phyloP scores from a whole-genome alignment of 2,329 filamentous ascomycete species.

The Fusarium anthophilum region DNA sequence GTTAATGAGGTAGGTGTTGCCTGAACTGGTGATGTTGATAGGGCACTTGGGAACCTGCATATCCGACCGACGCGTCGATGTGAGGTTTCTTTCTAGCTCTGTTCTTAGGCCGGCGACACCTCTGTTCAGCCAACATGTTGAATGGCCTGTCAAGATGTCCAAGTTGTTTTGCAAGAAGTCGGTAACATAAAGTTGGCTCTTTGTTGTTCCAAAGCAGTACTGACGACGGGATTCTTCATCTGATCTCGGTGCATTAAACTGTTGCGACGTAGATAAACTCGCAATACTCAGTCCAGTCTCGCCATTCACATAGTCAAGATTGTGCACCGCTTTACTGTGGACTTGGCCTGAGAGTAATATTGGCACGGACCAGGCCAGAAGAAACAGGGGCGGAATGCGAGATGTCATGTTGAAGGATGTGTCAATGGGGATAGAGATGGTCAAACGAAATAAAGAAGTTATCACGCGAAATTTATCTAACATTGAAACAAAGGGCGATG shows the following conservation, averaged over 20 bases:
- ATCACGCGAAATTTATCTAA: not conserved
- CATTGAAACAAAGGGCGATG: not conserved
- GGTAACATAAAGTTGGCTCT: not conserved
- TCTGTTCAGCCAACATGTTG: not conserved
- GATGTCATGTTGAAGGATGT: not conserved
- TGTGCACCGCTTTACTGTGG: too few species aligned
- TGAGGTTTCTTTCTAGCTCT: not conserved
- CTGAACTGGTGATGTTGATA: not conserved
- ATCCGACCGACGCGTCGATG: not conserved
- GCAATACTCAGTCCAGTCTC: not conserved
- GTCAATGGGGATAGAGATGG: fast-evolving
- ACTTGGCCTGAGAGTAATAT: not conserved
- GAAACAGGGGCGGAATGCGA: not conserved
- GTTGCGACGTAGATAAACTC: fast-evolving
- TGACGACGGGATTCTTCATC: not conserved
- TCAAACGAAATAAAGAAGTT: not conserved
- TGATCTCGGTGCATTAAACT: not conserved
- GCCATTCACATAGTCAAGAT: not conserved
- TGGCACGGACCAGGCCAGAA: not conserved
- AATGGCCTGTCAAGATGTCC: not conserved
- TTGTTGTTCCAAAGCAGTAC: not conserved
- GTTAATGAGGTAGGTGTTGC: not conserved
- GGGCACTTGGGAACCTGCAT: not conserved
- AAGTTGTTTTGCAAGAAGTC: not conserved
- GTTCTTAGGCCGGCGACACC: not conserved